A percentile compares a stretch with the other conserved stretches of the same genome.
These are phyloP conservation scores for Camptophora hylomeconis DNA, from an alignment of 2,329 filamentous ascomycete species.

Conservation along the genomic window DNA sequence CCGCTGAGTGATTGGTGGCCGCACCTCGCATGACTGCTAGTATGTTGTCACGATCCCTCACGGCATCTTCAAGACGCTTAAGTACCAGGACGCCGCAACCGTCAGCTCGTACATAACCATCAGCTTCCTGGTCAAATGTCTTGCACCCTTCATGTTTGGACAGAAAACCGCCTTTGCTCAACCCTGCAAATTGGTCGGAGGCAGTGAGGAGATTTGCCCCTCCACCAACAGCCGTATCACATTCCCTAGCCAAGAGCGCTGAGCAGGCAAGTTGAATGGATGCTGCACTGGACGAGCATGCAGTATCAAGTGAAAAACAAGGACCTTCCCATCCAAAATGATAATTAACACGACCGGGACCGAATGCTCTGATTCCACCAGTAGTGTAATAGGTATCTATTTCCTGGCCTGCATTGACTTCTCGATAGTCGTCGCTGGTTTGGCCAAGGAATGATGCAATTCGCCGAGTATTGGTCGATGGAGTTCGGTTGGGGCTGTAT, in stretches of 20 bases:
- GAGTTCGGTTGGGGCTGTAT: conserved; percentile 52
- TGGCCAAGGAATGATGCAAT: conserved; percentile 53
- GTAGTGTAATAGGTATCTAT: conserved; percentile 19
- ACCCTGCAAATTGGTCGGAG: conserved; percentile 20
- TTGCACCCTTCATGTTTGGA: conserved; percentile 35
- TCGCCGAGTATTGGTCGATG: conserved; percentile 42
- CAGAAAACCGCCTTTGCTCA: conserved; percentile 27
- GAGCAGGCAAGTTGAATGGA: conserved; percentile 54
- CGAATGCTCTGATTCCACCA: conserved; percentile 17
- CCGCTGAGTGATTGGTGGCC: conserved; percentile 31
- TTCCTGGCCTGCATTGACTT: conserved; percentile 16
- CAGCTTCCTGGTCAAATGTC: conserved; percentile 34
- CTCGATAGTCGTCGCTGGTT: conserved; percentile 18
- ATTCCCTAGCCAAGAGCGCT: conserved; percentile 54
- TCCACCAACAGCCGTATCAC: conserved; percentile 60
- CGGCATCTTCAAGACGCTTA: conserved; percentile 38
- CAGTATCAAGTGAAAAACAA: conserved; percentile 53
- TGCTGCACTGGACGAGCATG: conserved; percentile 53
- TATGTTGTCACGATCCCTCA: conserved; percentile 36
- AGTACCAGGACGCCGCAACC: conserved; percentile 36
- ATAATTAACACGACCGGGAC: conserved; percentile 36
- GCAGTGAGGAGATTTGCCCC: conserved; percentile 58
- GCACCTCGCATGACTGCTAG: conserved; percentile 31
- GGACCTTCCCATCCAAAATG: conserved; percentile 57
- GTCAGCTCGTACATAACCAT: conserved; percentile 44